phyloP scores from a whole-genome alignment of 306 rosid species.

The Carpinus fangiana region DNA sequence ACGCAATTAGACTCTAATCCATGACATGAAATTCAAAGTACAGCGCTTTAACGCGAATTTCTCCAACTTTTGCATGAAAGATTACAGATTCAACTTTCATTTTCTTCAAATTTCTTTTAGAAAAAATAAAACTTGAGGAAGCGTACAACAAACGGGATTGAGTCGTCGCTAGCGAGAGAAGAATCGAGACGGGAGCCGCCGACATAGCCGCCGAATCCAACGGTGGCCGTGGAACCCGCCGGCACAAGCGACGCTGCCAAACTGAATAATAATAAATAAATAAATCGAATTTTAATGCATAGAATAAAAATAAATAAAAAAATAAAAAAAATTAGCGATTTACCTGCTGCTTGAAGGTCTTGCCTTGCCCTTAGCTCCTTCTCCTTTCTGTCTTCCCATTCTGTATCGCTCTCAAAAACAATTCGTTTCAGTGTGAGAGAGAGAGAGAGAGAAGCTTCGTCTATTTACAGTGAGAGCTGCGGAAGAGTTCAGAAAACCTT shows the following conservation, averaged over 20 bases:
- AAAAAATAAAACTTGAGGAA: slow-evolving; percentile 2
- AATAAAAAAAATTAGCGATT: background rate
- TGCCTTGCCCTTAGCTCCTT: slow-evolving; percentile 71
- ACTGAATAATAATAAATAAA: slow-evolving; percentile 36
- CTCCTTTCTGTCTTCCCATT: slow-evolving; percentile 93
- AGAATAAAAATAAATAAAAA: too few relatives aligned
- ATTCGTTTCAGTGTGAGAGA: background rate
- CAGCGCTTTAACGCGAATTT: background rate
- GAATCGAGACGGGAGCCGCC: slow-evolving; percentile 83
- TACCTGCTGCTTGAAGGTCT: slow-evolving; percentile 94
- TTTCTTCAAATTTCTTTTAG: background rate
- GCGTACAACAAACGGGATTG: slow-evolving; percentile 55
- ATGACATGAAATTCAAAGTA: background rate
- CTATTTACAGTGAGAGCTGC: background rate
- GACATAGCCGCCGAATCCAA: slow-evolving; percentile 88
- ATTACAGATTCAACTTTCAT: background rate
- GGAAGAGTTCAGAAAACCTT: background rate
- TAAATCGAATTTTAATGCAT: background rate
- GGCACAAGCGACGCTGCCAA: slow-evolving; percentile 86
- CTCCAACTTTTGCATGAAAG: background rate
- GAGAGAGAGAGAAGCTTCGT: background rate
- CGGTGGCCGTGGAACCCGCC: slow-evolving; percentile 60
- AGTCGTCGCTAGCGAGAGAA: slow-evolving; percentile 58
- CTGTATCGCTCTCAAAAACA: background rate
- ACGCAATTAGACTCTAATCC: background rate